A percentile compares a stretch with the other conserved stretches of the same genome.
These are phyloP conservation scores for Stenogyne calaminthoides DNA, from an alignment of 305 asterid species.

Conservation along the genomic window DNA sequence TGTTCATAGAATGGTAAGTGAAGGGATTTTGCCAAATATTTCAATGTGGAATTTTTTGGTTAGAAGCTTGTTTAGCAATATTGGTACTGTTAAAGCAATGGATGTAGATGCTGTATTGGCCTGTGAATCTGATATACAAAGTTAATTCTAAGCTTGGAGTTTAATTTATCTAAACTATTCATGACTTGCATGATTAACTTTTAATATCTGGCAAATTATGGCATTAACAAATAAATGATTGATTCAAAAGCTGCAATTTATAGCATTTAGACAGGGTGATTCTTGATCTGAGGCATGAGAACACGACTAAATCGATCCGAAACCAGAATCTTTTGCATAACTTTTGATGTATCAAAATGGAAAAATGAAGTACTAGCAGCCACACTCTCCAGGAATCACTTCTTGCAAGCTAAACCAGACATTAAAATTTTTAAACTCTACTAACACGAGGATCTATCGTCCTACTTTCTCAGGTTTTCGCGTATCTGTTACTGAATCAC, in stretches of 20 bases:
- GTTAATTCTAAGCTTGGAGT: neutral
- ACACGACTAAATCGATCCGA: too few relatives aligned
- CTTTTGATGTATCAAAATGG: too few relatives aligned
- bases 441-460: constrained; percentile 23
- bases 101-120: constrained; percentile 39
- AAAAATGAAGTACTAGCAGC: neutral
- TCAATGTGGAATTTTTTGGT: constrained; percentile 74
- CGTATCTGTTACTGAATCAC: constrained; percentile 27
- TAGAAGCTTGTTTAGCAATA: constrained; percentile 52
- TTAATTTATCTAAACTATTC: too few relatives aligned
- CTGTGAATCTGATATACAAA: neutral
- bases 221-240: too few relatives aligned
- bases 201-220: too few relatives aligned
- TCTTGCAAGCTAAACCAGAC: neutral
- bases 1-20: constrained; percentile 60
- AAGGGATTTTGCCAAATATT: constrained; percentile 59
- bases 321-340: too few relatives aligned
- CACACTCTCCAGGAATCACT: neutral
- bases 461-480: constrained; percentile 35
- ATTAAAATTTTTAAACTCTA: neutral
- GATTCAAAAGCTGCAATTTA: too few relatives aligned
- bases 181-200: too few relatives aligned
- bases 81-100: constrained; percentile 43
- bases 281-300: too few relatives aligned
- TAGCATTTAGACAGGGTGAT: too few relatives aligned